Evolutionary conservation across 1,139 yeast genomes (phyloP).

Genomic region (Barnettozyma hawaiiensis): DNA sequence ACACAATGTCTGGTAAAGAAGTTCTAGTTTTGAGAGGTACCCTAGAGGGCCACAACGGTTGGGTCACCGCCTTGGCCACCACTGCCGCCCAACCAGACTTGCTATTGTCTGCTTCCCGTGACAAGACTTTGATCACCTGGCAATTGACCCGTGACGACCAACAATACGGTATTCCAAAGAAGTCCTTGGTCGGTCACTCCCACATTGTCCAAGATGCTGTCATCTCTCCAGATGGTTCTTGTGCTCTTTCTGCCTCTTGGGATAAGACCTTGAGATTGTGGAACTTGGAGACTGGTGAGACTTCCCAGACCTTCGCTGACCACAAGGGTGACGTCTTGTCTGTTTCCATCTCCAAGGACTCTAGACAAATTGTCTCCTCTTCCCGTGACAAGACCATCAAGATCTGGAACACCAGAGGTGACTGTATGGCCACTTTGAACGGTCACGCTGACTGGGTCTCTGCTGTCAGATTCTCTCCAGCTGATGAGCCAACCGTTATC

Average conservation of each 20-base stretch:
- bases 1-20: conserved; percentile 72
- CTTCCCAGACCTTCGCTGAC: conserved; percentile 94
- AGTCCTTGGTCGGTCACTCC: conserved; percentile 96
- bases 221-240: conserved; percentile 97
- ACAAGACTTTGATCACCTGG: conserved; percentile 98
- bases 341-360: conserved; percentile 93
- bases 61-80: conserved; percentile 99
- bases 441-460: conserved; percentile 99
- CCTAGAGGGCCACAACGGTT: conserved; percentile 89
- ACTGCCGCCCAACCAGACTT: conserved; percentile 98
- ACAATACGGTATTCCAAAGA: conserved; percentile 98
- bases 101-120: conserved; percentile 98
- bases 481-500: conserved; percentile 68
- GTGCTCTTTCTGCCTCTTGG: conserved; percentile 99
- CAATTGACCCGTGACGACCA: conserved; percentile 95
- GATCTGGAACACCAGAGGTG: conserved; percentile 99
- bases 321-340: conserved; percentile 97
- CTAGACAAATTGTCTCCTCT: conserved; percentile 98
- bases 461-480: conserved; percentile 90
- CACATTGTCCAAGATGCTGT: conserved; percentile 98
- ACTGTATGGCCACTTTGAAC: conserved; percentile 87
- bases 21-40: conserved; percentile 99
- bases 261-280: conserved; percentile 98
- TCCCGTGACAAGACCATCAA: conserved; percentile 98
- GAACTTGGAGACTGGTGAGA: conserved; percentile 94